Percentiles rank a stretch among this genome's conserved stretches.
Conservation (phyloP, 2,329 filamentous ascomycete species). For the Penicillium decumbens region DNA sequence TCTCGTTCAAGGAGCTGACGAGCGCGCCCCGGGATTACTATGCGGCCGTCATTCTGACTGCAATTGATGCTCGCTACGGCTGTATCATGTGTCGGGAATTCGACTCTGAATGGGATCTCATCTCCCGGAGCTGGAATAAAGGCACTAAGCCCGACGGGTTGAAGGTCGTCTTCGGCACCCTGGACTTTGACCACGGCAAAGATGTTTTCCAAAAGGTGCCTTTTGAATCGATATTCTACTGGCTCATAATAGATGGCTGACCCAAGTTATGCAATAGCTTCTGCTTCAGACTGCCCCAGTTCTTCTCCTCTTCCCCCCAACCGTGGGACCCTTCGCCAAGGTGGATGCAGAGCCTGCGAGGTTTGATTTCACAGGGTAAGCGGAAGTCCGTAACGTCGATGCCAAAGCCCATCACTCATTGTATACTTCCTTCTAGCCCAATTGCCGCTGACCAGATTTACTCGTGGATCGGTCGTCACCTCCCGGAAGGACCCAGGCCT, state of each 20-base stretch:
- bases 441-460: conserved; percentile 73
- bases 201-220: conserved; percentile 79
- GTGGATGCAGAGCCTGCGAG: conserved; percentile 64
- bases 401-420: conserved; percentile 4
- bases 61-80: conserved; percentile 74
- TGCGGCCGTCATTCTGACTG: conserved; percentile 77
- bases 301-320: conserved; percentile 81
- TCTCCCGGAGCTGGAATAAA: conserved; percentile 80
- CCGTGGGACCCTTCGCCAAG: conserved; percentile 72
- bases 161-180: conserved; percentile 69
- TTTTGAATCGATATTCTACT: conserved; percentile 1
- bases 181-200: conserved; percentile 85
- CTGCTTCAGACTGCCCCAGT: conserved; percentile 92
- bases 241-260: conserved; percentile 9
- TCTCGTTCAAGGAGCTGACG: conserved; percentile 70
- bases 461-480: conserved; percentile 70
- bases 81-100: conserved; percentile 86
- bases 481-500: conserved; percentile 74
- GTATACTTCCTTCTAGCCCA: conserved; percentile 48
- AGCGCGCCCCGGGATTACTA: conserved; percentile 76
- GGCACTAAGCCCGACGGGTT: conserved; percentile 60
- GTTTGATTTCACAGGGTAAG: conserved; percentile 84
- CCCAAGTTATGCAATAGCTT: conserved; percentile 53
- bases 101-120: conserved; percentile 86
- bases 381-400: conserved; percentile 8